These are phyloP conservation scores for Yamadazyma sp. DNA, from an alignment of 1,139 yeast species.

Conservation along the genomic window DNA sequence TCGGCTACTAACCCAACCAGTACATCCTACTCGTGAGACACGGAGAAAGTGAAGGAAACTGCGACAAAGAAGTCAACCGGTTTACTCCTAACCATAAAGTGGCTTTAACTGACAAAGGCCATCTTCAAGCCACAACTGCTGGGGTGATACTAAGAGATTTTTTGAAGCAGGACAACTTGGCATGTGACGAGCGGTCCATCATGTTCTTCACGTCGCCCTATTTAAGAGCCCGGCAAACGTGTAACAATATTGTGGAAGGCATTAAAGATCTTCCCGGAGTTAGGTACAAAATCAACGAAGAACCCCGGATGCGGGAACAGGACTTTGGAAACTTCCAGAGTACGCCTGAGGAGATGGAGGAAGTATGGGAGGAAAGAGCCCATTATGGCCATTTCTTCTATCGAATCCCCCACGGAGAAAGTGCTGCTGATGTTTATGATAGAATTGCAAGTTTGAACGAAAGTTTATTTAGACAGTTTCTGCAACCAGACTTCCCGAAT, in stretches of 20 bases:
- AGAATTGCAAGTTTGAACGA: slow-evolving; percentile 88
- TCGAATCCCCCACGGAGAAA: slow-evolving; percentile 89
- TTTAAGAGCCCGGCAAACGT: slow-evolving; percentile 75
- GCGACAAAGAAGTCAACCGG: slow-evolving; percentile 75
- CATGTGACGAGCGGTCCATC: slow-evolving; percentile 22
- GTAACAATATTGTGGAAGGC: slow-evolving; percentile 64
- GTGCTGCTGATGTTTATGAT: slow-evolving; percentile 94
- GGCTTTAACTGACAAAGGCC: slow-evolving; percentile 68
- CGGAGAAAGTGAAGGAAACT: slow-evolving; percentile 89
- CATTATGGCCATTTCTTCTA: slow-evolving; percentile 90
- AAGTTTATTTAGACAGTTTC: slow-evolving; percentile 77
- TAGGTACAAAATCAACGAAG: slow-evolving; percentile 64
- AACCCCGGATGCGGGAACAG: slow-evolving; percentile 89
- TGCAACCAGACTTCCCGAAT: slow-evolving; percentile 62
- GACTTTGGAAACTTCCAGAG: slow-evolving; percentile 93
- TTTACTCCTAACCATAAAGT: slow-evolving; percentile 78
- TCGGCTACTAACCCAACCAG: slow-evolving; percentile 27
- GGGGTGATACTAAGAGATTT: slow-evolving; percentile 59
- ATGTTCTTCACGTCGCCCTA: slow-evolving; percentile 84
- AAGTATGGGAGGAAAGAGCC: slow-evolving; percentile 78
- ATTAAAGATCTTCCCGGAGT: slow-evolving; percentile 52
- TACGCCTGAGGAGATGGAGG: slow-evolving; percentile 72
- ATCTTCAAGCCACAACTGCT: slow-evolving; percentile 64
- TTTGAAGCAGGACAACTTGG: slow-evolving; percentile 40
- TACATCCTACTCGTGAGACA: slow-evolving; percentile 79